A percentile compares a stretch with the other conserved stretches of the same genome.
phyloP scores from a whole-genome alignment of 192 early-diverging fungal genomes.

The Thamnidium elegans region DNA sequence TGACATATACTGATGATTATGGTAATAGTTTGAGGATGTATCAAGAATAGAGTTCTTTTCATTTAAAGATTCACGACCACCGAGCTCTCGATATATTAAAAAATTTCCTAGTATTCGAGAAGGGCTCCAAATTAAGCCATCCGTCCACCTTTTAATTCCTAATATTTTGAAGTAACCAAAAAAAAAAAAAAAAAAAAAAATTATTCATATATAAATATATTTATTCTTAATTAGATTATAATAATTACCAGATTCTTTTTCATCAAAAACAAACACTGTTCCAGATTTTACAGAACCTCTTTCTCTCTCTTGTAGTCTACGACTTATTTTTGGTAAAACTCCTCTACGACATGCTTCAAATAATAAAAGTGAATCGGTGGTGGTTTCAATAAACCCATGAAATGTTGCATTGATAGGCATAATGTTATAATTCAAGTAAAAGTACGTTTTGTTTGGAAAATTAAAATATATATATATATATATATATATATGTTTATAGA shows the following conservation, averaged over 20 bases:
- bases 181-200: not conserved
- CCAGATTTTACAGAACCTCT: constrained; percentile 20
- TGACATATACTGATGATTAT: not conserved
- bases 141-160: constrained; percentile 85
- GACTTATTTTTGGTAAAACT: constrained; percentile 22
- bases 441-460: constrained; percentile 13
- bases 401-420: constrained; percentile 26
- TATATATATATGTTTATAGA: too few species aligned
- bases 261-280: constrained; percentile 27
- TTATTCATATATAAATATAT: not conserved
- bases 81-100: constrained; percentile 76
- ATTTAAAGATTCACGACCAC: constrained; percentile 20
- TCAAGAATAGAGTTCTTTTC: not conserved
- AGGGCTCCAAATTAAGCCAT: constrained; percentile 79
- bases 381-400: constrained; percentile 29
- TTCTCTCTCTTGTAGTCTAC: constrained; percentile 29
- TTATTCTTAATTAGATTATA: not conserved
- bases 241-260: constrained; percentile 26
- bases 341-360: constrained; percentile 32
- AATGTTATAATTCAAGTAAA: not conserved
- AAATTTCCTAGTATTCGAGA: constrained; percentile 81
- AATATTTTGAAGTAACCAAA: not conserved
- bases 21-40: not conserved
- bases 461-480: constrained; percentile 64
- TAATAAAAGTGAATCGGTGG: constrained; percentile 21